Base-by-base conservation (phyloP, 108 stramenopile species). In the Cyclostephanos tholiformis region DNA sequence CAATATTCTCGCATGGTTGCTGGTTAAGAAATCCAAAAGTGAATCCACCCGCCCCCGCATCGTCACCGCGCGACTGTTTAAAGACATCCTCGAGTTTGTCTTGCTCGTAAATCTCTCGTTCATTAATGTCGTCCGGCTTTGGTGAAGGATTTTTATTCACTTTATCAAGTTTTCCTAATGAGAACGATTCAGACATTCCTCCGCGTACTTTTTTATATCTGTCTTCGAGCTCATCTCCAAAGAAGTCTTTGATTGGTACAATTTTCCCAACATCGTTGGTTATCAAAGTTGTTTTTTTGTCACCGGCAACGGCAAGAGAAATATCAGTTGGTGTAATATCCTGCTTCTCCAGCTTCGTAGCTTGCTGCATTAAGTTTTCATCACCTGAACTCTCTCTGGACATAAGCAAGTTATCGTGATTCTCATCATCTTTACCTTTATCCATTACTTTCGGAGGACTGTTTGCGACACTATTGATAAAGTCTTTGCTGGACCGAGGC, bases 61-160 rank as follows among this genome's bases (percentile, higher is more conserved):
- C 12, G 12, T 61, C 63, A 60, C 86, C 79, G 41, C 93, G 82
- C 6, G 87, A 88, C 59, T 89, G 80, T 36, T 87, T 83, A 51
- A 94, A 94, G 26, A 94, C 85, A 36, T 83, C 55, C 65, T 94
- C 93, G 4, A 94, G 75, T 57, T 90, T 88, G 19, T 82, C 82
- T 68, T 94, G 86, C 44, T 90, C 79, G 58, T 91, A 94, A 11
- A 92, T 50, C 32, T 67, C 67, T 25, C 35, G 27, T 30, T 74
- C 68, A 16, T 44, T 46, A 4, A 53, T 59, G 4, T 30, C n/a
- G 17, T 64, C 51, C 30, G n/a, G 50, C 4, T 43, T 22, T 26
- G 49, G 25, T 19, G 29, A 11, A 0, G 17, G 27, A 17, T 13
- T 35, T 46, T 70, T 17, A 39, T 38, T 14, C 36, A 56, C 65